Base-by-base conservation (phyloP, 306 rosid genomes). In the Acacia melanoxylon region DNA sequence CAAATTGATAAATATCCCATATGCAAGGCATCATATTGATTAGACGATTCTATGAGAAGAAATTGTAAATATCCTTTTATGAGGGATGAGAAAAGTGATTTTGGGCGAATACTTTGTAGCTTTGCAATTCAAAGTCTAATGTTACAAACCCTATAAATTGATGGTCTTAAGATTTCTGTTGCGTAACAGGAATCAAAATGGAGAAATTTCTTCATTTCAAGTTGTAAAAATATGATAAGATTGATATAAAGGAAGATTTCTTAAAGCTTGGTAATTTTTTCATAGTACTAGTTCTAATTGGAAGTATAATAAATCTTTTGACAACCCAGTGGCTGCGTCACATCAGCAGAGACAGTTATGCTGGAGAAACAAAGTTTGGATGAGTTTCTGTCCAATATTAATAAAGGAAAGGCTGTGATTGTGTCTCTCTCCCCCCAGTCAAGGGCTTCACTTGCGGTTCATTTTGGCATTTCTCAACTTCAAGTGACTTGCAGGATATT, bases 301-400 rank as follows among this genome's bases (percentile, higher is more conserved):
- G 72, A 37, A 82, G 22, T 10, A 25, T 75, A 40, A 68, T 80
- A 74, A 75, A 68, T 86, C 84, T 66, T 83, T 42, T 83, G 51
- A 73, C 75, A 54, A 78, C 89, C 86, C 88, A 93, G 99, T 91
- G 98, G 99, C 56, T 95, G 98, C 10, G 95, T 93, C 80, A 95
- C 99, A 52, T 91, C 99, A 20, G 97, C 99, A 0, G 98, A 95
- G 89, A 93, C 98, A 12, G 89, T 95, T 85, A 90, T 95, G 99
- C 84, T 95, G 77, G 98, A 95, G 90, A 95, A 95, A 77, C 99
- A 95, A 91, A 94, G 99, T 86, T 86, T 89, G 92, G 98, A 95
- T 52, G 98, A 95, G 86, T 93, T 95, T 85, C 86, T 95, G 66
- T 83, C 89, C 67, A 95, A 89, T 72, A 78, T 93, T 42, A 85